A percentile compares a stretch with the other conserved stretches of the same genome.
phyloP scores from a whole-genome alignment of 768 basidiomycete genomes.

The Tricholomella constricta region DNA sequence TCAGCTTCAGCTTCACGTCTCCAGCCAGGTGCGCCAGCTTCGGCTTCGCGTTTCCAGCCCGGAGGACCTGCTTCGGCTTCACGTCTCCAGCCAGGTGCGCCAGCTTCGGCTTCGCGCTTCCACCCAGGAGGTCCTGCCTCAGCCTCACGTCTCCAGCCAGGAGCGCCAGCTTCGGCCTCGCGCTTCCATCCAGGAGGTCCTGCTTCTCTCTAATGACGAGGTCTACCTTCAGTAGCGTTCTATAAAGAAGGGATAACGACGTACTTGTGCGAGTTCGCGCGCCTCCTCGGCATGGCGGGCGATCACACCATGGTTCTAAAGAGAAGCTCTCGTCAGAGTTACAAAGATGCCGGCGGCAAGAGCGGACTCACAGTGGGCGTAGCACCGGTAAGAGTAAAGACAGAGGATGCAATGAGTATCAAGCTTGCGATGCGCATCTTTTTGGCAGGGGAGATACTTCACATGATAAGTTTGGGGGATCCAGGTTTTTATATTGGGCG shows the following conservation, averaged over 20 bases:
- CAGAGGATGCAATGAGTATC: conserved; percentile 25
- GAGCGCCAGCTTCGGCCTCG: background rate
- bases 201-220: conserved; percentile 4
- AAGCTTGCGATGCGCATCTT: conserved; percentile 33
- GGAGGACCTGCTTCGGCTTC: conserved; percentile 7
- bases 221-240: background rate
- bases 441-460: conserved; percentile 15
- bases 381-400: conserved; percentile 24
- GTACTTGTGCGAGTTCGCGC: conserved; percentile 13
- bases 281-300: conserved; percentile 18
- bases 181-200: conserved; percentile 20
- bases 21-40: conserved; percentile 13
- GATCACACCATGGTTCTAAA: conserved; percentile 13
- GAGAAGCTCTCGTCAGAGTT: conserved; percentile 2
- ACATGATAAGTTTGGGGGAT: conserved; percentile 10
- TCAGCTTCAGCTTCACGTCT: conserved; percentile 19
- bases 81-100: conserved; percentile 8
- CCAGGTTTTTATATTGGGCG: conserved; percentile 18
- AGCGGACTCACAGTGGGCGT: conserved; percentile 26
- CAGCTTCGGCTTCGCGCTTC: conserved; percentile 6
- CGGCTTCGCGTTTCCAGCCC: conserved; percentile 20
- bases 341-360: background rate
- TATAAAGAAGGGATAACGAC: conserved; percentile 5
- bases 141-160: conserved; percentile 8
- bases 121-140: conserved; percentile 6